Percentiles rank a stretch among this genome's conserved stretches.
These are phyloP conservation scores for Exserohilum rostratum DNA, from an alignment of 2,329 filamentous ascomycete genomes.

Conservation along the genomic window DNA sequence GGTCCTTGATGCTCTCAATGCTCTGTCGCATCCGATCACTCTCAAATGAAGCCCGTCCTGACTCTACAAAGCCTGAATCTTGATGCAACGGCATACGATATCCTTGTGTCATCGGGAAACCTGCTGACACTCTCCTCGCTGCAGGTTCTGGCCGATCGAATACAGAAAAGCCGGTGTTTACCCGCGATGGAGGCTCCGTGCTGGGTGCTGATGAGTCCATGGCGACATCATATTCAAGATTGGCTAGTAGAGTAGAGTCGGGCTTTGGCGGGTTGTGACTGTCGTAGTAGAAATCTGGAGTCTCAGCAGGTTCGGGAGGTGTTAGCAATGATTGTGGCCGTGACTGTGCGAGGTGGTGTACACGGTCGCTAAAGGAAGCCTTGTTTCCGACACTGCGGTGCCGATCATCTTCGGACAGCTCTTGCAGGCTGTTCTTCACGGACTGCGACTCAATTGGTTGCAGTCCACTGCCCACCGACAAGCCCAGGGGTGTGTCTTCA, in stretches of 20 bases:
- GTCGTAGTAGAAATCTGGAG: constrained; percentile 12
- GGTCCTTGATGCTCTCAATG: constrained; percentile 30
- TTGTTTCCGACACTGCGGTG: constrained; percentile 32
- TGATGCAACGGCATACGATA: constrained; percentile 42
- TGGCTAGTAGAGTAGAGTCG: constrained; percentile 30
- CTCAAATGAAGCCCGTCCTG: constrained; percentile 27
- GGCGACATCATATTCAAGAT: constrained; percentile 41
- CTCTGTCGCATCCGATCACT: constrained; percentile 34
- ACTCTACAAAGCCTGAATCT: constrained; percentile 43
- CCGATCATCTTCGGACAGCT: constrained; percentile 15
- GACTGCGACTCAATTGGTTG: constrained; percentile 23
- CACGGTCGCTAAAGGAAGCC: constrained; percentile 44
- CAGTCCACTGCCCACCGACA: constrained; percentile 31
- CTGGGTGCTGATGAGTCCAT: constrained; percentile 36
- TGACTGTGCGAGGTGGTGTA: constrained; percentile 34
- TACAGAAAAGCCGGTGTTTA: constrained; percentile 36
- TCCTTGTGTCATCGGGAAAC: constrained; percentile 29
- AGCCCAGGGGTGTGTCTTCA: constrained; percentile 35
- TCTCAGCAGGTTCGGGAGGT: constrained; percentile 4
- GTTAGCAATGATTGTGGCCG: constrained; percentile 12
- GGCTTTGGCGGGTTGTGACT: constrained; percentile 23
- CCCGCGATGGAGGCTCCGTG: constrained; percentile 32
- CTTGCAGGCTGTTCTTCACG: constrained; percentile 12
- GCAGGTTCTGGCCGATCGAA: constrained; percentile 26
- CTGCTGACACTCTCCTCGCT: constrained; percentile 20